These are phyloP conservation scores for Dryadomyces quercus-mongolicae DNA, from an alignment of 2,329 filamentous ascomycete genomes.

Conservation along the genomic window DNA sequence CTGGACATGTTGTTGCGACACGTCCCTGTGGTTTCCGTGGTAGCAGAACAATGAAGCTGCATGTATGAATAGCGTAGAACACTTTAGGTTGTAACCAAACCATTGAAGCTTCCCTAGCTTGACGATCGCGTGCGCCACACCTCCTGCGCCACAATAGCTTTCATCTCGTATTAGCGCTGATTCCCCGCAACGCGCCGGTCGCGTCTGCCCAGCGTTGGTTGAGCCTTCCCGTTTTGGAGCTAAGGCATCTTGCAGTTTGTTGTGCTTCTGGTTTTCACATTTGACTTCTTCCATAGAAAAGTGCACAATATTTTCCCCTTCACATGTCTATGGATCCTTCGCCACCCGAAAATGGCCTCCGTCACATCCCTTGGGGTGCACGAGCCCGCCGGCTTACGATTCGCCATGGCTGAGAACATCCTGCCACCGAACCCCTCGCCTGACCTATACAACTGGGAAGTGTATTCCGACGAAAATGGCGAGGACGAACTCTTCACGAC, in stretches of 20 bases:
- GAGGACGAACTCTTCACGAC: conserved; percentile 78
- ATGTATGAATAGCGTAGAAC: background rate
- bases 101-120: background rate
- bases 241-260: background rate
- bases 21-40: background rate
- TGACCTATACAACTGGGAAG: conserved; percentile 66
- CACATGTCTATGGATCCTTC: background rate
- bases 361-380: conserved; percentile 86
- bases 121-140: background rate
- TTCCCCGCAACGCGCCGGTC: conserved; percentile 1
- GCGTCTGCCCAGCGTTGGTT: background rate
- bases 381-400: conserved; percentile 70
- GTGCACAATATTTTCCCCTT: too few species aligned
- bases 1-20: conserved; percentile 6
- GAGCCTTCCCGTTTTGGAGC: conserved; percentile 2
- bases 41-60: background rate
- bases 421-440: conserved; percentile 54
- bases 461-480: conserved; percentile 32
- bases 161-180: background rate
- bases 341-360: conserved; percentile 57
- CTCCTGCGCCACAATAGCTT: background rate
- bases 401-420: conserved; percentile 71
- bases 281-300: background rate
- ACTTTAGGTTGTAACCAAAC: too few species aligned
- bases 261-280: background rate